Percentiles rank a stretch among this genome's conserved stretches.
Conservation (phyloP, 352 stramenopile species). For the Peronospora belbahrii region DNA sequence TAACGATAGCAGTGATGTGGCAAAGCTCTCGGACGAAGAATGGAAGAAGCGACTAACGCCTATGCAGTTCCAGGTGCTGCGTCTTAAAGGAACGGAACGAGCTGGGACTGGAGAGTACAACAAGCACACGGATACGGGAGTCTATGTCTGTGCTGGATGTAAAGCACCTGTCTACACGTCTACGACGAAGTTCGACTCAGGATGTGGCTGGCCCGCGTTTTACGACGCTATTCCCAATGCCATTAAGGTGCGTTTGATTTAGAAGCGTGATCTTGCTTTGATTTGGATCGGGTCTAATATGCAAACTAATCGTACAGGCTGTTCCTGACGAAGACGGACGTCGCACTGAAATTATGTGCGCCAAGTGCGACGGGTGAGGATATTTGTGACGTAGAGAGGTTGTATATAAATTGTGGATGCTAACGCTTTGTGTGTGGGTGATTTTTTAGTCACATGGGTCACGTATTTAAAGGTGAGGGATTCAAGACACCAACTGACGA, state of each 20-base stretch:
- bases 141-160: slow-evolving; percentile 85
- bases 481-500: slow-evolving; percentile 85
- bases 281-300: not conserved
- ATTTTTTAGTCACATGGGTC: slow-evolving; percentile 77
- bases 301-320: slow-evolving; percentile 27
- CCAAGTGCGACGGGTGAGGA: slow-evolving; percentile 73
- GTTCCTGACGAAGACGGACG: slow-evolving; percentile 57
- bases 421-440: slow-evolving; percentile 4
- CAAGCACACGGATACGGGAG: slow-evolving; percentile 78
- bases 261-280: not conserved
- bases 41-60: slow-evolving; percentile 77
- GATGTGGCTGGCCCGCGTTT: slow-evolving; percentile 87
- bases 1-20: slow-evolving; percentile 17
- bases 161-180: slow-evolving; percentile 85
- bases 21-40: slow-evolving; percentile 59
- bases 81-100: slow-evolving; percentile 87
- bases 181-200: slow-evolving; percentile 86
- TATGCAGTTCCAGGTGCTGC: slow-evolving; percentile 81
- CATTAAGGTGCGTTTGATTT: slow-evolving; percentile 48
- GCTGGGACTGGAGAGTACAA: slow-evolving; percentile 85
- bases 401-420: not conserved
- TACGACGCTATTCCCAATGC: slow-evolving; percentile 84
- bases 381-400: no score
- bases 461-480: slow-evolving; percentile 87
- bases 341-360: slow-evolving; percentile 86